These are phyloP conservation scores for Diaporthe capsici DNA, from an alignment of 2,329 filamentous ascomycete genomes.

Conservation along the genomic window DNA sequence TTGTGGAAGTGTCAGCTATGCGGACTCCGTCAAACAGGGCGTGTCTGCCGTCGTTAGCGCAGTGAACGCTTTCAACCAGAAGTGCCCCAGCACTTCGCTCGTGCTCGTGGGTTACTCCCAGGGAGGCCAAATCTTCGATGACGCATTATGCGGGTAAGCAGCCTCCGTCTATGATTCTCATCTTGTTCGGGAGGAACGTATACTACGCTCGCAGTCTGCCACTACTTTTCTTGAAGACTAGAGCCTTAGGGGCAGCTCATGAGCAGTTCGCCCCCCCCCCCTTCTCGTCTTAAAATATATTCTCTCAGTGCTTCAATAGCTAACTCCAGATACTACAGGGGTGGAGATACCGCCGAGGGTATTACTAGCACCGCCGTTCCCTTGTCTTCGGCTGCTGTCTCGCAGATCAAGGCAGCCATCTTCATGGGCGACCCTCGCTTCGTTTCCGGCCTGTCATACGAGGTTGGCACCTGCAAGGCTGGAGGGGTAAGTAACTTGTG, in stretches of 20 bases:
- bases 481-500: constrained; percentile 66
- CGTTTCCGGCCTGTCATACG: constrained; percentile 67
- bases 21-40: constrained; percentile 67
- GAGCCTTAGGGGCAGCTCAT: background rate
- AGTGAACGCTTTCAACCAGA: constrained; percentile 67
- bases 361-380: constrained; percentile 59
- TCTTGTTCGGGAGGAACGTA: background rate
- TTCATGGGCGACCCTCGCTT: constrained; percentile 75
- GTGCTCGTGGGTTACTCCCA: constrained; percentile 76
- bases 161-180: background rate
- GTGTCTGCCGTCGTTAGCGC: constrained; percentile 68
- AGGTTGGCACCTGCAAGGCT: constrained; percentile 72
- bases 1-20: constrained; percentile 70
- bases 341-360: constrained; percentile 62
- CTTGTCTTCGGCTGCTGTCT: constrained; percentile 61
- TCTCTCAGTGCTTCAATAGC: background rate
- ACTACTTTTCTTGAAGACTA: background rate
- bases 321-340: constrained; percentile 44
- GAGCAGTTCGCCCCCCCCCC: background rate
- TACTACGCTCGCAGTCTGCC: background rate
- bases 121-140: constrained; percentile 75
- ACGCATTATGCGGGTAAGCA: constrained; percentile 67
- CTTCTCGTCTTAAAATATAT: background rate
- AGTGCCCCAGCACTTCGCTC: constrained; percentile 70
- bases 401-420: constrained; percentile 71